Conservation (phyloP, 2,329 filamentous ascomycete species). For the Stagonosporopsis chrysanthemi region DNA sequence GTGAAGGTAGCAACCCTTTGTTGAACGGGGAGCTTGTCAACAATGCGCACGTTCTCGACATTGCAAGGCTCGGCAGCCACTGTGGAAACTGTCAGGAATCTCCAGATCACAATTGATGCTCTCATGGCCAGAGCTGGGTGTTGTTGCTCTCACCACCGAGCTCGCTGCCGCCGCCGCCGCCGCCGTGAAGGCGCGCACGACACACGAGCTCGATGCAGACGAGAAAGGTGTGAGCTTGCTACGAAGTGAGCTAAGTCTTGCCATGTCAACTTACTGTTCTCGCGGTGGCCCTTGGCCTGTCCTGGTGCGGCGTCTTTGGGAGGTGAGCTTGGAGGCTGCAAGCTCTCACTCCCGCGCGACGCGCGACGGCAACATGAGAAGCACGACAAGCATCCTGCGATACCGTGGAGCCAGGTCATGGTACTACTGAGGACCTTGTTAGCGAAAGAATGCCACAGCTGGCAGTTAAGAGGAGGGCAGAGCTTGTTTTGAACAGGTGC, state of each 20-base stretch:
- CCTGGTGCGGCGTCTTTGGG: background rate
- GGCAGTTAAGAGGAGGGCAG: background rate
- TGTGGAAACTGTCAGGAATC: background rate
- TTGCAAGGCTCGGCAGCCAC: background rate
- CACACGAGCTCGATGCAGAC: background rate
- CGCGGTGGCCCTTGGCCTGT: background rate
- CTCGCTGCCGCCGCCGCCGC: background rate
- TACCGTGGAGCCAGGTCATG: background rate
- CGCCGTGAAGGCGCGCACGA: background rate
- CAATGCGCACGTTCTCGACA: background rate
- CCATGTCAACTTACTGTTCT: background rate
- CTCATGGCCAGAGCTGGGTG: too few relatives aligned
- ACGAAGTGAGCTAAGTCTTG: background rate
- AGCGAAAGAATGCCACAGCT: background rate
- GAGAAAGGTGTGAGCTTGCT: background rate
- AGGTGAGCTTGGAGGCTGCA: background rate
- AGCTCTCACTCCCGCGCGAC: background rate
- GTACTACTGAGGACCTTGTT: background rate
- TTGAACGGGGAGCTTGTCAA: background rate
- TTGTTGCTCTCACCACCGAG: background rate
- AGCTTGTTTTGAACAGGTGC: background rate
- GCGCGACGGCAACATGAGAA: background rate
- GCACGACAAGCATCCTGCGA: background rate
- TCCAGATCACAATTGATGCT: too few relatives aligned
- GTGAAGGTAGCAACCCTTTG: background rate